These are phyloP conservation scores for Solanum peruvianum DNA, from an alignment of 257 asterid species.

Conservation along the genomic window DNA sequence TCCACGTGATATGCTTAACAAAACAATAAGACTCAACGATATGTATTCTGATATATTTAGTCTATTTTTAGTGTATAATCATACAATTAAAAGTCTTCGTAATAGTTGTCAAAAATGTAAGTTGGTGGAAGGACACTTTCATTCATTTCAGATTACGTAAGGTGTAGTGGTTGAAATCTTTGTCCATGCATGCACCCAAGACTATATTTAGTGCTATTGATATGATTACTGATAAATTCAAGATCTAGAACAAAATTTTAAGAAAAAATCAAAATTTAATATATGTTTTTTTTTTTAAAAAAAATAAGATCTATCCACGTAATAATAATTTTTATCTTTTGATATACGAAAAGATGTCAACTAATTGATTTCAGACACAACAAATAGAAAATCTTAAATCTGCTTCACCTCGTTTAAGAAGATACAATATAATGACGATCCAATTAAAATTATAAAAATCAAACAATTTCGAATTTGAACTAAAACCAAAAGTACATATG, in stretches of 20 bases:
- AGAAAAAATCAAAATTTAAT: not conserved
- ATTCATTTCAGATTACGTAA: conserved; percentile 16
- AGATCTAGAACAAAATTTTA: not conserved
- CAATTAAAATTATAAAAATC: no score
- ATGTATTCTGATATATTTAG: no score
- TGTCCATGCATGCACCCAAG: conserved; percentile 39
- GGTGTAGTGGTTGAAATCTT: conserved; percentile 4
- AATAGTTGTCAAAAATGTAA: not conserved
- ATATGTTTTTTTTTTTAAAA: no score
- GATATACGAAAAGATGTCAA: not conserved
- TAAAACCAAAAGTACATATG: not conserved
- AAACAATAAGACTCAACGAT: no score
- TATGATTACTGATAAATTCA: not conserved
- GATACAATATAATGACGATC: no score
- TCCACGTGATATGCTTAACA: no score
- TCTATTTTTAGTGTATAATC: no score
- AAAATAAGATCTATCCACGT: not conserved
- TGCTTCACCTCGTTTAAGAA: no score
- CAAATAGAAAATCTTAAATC: no score
- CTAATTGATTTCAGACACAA: not conserved
- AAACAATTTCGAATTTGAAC: not conserved
- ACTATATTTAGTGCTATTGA: not conserved
- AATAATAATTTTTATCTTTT: not conserved
- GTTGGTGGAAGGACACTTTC: conserved; percentile 12
- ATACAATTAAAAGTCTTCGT: no score